Percentiles rank a stretch among this genome's conserved stretches.
Evolutionary conservation across 2,329 filamentous ascomycete species (phyloP).

Genomic region (Clonostachys rosea): DNA sequence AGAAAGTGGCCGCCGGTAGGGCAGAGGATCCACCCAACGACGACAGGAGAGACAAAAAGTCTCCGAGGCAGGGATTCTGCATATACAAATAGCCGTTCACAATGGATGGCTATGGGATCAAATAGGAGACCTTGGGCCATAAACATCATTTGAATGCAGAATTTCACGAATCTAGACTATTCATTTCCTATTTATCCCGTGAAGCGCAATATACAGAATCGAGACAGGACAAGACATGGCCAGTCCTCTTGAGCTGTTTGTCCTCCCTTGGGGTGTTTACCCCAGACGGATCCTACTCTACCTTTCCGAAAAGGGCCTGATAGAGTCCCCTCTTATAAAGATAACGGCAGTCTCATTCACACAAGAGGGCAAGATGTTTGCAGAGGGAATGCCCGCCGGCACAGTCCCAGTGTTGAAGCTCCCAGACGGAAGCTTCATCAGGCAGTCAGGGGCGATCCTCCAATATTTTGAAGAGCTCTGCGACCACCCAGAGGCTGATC

Average conservation of each 20-base stretch:
- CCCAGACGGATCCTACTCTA: neutral
- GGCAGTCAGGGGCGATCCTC: constrained; percentile 12
- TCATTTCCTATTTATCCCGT: too few relatives aligned
- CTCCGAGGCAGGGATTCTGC: too few relatives aligned
- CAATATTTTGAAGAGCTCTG: constrained; percentile 15
- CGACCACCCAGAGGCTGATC: constrained; percentile 4
- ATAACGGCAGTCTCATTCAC: neutral
- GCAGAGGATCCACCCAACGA: too few relatives aligned
- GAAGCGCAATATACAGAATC: too few relatives aligned
- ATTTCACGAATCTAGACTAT: too few relatives aligned
- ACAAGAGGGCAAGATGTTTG: neutral
- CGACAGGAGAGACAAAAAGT: too few relatives aligned
- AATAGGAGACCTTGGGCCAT: too few relatives aligned
- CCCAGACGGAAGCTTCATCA: constrained; percentile 11
- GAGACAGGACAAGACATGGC: too few relatives aligned
- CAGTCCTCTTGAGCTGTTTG: neutral
- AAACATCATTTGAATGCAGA: too few relatives aligned
- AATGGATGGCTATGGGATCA: too few relatives aligned
- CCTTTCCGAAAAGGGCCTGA: neutral
- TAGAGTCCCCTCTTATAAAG: neutral
- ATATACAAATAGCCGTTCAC: too few relatives aligned
- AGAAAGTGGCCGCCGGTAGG: too few relatives aligned
- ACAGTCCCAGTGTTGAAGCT: constrained; percentile 9
- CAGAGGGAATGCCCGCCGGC: constrained; percentile 11
- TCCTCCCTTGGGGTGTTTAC: neutral